These are phyloP conservation scores for Pythium rhizo-oryzae DNA, from an alignment of 352 stramenopile genomes.

Conservation along the genomic window DNA sequence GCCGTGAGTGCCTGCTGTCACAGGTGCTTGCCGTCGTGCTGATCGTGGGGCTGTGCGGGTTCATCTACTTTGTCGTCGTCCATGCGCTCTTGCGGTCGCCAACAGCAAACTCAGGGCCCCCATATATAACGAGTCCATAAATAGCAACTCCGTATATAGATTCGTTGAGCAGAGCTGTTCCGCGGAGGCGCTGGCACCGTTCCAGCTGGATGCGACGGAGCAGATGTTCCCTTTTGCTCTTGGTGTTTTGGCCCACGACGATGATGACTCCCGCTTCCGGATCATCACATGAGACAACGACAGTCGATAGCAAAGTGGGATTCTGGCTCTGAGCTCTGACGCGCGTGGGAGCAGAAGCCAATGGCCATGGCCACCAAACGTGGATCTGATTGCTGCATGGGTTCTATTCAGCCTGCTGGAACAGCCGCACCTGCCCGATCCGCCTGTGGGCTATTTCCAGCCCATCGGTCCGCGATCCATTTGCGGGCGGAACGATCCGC, in stretches of 20 bases:
- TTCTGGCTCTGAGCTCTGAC: constrained; percentile 13
- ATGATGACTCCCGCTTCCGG: neutral
- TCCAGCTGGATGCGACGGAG: constrained; percentile 26
- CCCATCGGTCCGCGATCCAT: neutral
- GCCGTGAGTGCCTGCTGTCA: constrained; percentile 49
- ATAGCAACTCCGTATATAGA: constrained; percentile 14
- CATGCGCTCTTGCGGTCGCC: constrained; percentile 21
- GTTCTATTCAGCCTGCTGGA: constrained; percentile 19
- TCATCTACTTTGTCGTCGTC: constrained; percentile 53
- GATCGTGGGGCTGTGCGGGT: constrained; percentile 40
- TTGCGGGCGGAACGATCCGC: constrained; percentile 14
- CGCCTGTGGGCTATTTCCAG: constrained; percentile 18
- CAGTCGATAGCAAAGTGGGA: neutral
- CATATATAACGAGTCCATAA: constrained; percentile 26
- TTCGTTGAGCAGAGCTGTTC: constrained; percentile 14
- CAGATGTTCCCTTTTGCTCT: constrained; percentile 21
- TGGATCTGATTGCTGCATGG: neutral
- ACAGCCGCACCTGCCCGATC: neutral
- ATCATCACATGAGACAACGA: neutral
- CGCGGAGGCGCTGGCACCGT: neutral
- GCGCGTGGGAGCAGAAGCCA: neutral
- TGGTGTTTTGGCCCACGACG: neutral
- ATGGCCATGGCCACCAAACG: constrained; percentile 2
- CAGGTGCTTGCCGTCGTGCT: constrained; percentile 44
- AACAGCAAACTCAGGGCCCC: neutral